Evolutionary conservation across 805 yeast species (phyloP), one percentile per base, ranked within the genome.

Genomic region (Candida chilensis): DNA sequence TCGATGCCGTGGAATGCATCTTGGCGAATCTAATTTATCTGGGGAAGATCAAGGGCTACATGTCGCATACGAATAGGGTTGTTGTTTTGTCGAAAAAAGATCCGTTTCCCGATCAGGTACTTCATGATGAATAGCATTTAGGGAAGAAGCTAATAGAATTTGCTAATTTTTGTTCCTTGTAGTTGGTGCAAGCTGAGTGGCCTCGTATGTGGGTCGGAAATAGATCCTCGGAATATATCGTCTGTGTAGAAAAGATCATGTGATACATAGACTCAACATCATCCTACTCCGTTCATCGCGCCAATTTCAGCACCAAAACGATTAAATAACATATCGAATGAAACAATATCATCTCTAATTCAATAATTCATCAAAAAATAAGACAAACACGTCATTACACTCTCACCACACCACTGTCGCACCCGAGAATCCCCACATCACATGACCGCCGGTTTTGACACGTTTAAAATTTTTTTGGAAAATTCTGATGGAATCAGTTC

Each of bases 61-160:
- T 87, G 11, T 81, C 94, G 4, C 92, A 85, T 46, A 68, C 77
- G 3, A 76, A 82, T 44, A 60, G 72, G 24, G 80, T 83, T 30
- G 59, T 84, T 13, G 95, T 87, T 7, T 52, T 86, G 32, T 78
- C 92, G 48, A 84, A 80, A 50, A 70, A 62, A 12, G 73, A 72
- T 16, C 78, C 95, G 3, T 86, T 86, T 48, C 94, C 92, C 2
- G 44, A 39, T 19, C 52, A 48, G 24, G 52, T 17, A 14, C 15
- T 25, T 25, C n/a, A n/a, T n/a, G n/a, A n/a, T n/a, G n/a, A n/a
- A n/a, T n/a, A 22, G 12, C 7, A 22, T 6, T 22, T 22, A 19
- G 21, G 21, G 21, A 9, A 19, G 11, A 19, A 8, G 8, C 21
- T 19, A 11, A 9, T 11, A 19, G 8, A 19, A 19, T 11, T 19